Base-by-base conservation (phyloP, 1,139 yeast species). In the Taiozyma onychis region DNA sequence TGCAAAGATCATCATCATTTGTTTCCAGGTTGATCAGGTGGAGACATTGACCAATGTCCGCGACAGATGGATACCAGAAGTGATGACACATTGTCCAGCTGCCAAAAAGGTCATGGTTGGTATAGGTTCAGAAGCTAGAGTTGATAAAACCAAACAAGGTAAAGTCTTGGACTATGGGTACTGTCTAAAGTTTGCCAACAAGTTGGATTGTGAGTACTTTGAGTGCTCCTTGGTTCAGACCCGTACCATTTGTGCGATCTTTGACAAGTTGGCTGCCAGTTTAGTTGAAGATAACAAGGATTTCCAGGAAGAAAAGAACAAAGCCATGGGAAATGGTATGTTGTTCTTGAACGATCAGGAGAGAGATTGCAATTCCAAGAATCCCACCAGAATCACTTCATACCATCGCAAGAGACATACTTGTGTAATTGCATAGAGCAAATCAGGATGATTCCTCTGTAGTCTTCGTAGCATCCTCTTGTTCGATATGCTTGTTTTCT, bases 1-100 rank as follows among this genome's bases (percentile, higher is more conserved):
- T 63, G 83, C 89, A 7, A 85, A 82, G 59, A 82, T 83, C 57
- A 78, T 84, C 51, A 73, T 85, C 70, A 75, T 85, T 56, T 85
- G 88, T 59, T 85, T 83, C 65, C 77, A 85, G 9, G 77, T 83
- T 51, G 85, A 81, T 59, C 75, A 79, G n/a, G 78, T 81, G 0
- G 87, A 81, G 6, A 50, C 59, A 1, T 52, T 54, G 35, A 54
- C 47, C 21, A 57, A 54, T 26, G 85, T 84, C n/a, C 59, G 65
- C 6, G 71, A 72, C 22, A 70, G 75, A 39, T 63, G 67, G 67
- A 46, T 61, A 5, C 66, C 66, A 3, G 67, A 63, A 45, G 51
- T 62, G 14, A 54, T 56, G 27, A 47, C 50, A 13, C 56, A 63
- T 48, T 62, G 66, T 47, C 57, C 57, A 2, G 42, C 47, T 21